phyloP scores from a whole-genome alignment of 345 rosid genomes.

The Camelina neglecta region DNA sequence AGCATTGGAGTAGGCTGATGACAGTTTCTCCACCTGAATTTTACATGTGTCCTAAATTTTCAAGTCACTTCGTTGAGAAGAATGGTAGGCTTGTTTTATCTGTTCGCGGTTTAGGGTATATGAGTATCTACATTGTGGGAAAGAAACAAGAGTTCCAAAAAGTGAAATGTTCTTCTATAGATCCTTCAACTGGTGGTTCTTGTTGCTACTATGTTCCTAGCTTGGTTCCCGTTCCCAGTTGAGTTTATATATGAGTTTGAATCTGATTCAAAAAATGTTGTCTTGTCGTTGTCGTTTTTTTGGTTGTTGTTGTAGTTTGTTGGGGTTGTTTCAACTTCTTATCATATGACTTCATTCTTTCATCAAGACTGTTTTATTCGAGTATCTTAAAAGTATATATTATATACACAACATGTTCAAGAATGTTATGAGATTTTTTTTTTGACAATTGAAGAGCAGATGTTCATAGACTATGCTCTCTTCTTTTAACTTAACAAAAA shows the following conservation, averaged over 20 bases:
- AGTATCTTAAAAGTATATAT: no score
- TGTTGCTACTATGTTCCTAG: slow-evolving; percentile 22
- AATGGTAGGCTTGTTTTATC: slow-evolving; percentile 17
- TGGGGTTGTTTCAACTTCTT: no score
- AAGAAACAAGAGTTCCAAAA: neutral
- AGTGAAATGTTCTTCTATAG: neutral
- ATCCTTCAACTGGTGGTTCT: neutral
- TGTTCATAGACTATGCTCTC: no score
- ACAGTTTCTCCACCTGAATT: neutral
- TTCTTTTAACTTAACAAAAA: no score
- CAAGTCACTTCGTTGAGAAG: slow-evolving; percentile 18
- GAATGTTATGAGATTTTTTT: no score
- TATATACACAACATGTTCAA: no score
- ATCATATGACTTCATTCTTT: no score
- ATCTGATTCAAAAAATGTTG: neutral
- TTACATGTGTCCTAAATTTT: neutral
- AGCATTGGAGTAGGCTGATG: slow-evolving; percentile 16
- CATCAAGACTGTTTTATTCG: no score
- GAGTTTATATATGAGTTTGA: no score
- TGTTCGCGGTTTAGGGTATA: neutral
- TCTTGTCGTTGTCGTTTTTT: neutral
- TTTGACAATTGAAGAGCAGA: no score
- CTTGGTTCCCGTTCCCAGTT: slow-evolving; percentile 19
- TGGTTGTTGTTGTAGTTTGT: neutral
- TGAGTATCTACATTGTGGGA: neutral